Evolutionary conservation across 148 eudicot genomes (phyloP).

Genomic region (Amaranthus palmeri): DNA sequence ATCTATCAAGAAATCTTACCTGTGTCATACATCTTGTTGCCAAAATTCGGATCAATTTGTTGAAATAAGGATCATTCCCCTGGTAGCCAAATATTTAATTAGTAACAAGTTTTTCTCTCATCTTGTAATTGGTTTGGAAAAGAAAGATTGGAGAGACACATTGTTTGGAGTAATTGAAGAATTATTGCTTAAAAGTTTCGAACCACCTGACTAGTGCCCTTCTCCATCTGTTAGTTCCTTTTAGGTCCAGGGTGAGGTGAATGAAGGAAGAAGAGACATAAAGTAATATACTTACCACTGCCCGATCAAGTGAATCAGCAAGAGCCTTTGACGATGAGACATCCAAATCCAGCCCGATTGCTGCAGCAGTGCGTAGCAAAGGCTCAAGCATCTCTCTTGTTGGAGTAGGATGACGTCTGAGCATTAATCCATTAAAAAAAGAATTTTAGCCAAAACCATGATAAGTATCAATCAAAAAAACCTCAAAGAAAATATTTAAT

Average conservation of each 20-base stretch:
- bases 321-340: constrained; percentile 87
- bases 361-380: constrained; percentile 80
- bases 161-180: neutral
- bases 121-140: neutral
- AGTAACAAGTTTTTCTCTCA: constrained; percentile 1
- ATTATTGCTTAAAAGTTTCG: neutral
- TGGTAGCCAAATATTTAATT: constrained; percentile 24
- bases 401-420: constrained; percentile 96
- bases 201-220: neutral
- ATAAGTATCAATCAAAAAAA: neutral
- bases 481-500: neutral
- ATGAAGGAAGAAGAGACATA: neutral
- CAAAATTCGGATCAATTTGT: constrained; percentile 89
- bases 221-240: neutral
- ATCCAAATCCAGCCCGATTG: constrained; percentile 81
- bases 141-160: neutral
- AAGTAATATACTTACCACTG: constrained; percentile 49
- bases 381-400: constrained; percentile 99
- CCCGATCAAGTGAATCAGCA: constrained; percentile 93
- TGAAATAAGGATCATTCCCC: constrained; percentile 95
- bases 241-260: too few species aligned
- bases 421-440: constrained; percentile 11
- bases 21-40: constrained; percentile 99
- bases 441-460: neutral
- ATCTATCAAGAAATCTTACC: constrained; percentile 36